These are phyloP conservation scores for Aegilops bicornis DNA, from an alignment of 176 grass and related monocot genomes.

Conservation along the genomic window DNA sequence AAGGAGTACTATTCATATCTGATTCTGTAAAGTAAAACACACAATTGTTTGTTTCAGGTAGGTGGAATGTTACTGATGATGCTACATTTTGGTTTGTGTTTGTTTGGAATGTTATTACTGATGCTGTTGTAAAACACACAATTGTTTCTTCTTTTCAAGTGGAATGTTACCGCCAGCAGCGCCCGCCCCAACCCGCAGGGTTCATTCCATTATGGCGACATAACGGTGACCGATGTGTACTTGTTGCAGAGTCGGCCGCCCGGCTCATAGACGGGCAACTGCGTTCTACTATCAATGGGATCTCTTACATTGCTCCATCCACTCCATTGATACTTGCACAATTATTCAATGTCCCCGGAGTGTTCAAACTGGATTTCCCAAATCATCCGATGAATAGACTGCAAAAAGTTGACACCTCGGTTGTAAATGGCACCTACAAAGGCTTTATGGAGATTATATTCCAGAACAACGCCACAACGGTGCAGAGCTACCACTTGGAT, in stretches of 20 bases:
- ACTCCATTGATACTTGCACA: conserved; percentile 89
- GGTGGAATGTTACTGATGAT: too few species aligned
- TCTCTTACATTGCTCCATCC: conserved; percentile 73
- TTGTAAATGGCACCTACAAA: conserved; percentile 94
- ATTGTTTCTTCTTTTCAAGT: conserved; percentile 49
- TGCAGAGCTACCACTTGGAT: conserved; percentile 94
- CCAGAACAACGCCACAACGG: conserved; percentile 76
- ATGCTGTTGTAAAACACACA: background rate
- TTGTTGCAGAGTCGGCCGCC: conserved; percentile 64
- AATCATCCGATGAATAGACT: conserved; percentile 75
- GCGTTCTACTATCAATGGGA: conserved; percentile 77
- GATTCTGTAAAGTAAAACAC: background rate
- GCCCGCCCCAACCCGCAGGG: conserved; percentile 95
- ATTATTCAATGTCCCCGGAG: conserved; percentile 68
- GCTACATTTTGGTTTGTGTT: too few species aligned
- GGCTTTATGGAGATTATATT: conserved; percentile 97
- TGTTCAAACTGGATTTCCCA: conserved; percentile 93
- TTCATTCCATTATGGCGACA: conserved; percentile 89
- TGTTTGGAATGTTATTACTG: background rate
- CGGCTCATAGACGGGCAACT: conserved; percentile 69
- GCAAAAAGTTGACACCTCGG: conserved; percentile 77
- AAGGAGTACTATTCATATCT: background rate
- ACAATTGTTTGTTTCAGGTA: background rate
- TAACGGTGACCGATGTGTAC: conserved; percentile 88
- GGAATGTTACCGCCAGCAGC: conserved; percentile 89